Evolutionary conservation across 2,329 filamentous ascomycete genomes (phyloP), one percentile per base, ranked within the genome.

Genomic region (Tolypocladium capitatum): DNA sequence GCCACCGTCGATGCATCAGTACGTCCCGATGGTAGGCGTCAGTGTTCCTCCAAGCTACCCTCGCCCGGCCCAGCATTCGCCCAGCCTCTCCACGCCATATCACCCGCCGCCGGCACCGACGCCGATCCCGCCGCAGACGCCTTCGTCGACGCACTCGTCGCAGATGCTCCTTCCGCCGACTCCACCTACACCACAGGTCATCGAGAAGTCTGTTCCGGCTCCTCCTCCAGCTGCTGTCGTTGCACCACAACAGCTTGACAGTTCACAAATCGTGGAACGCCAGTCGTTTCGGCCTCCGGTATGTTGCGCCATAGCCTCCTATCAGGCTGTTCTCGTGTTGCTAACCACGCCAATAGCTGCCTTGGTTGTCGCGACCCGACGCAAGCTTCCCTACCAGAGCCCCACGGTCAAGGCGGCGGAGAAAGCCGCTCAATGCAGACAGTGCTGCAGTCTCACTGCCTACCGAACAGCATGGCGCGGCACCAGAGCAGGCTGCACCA

Each of bases 1-100:
- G 48, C 70, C 73, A 31, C 71, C 71, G 41, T 58, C 69, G n/a
- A 72, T 78, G 63, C 75, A 71, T 52, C 74, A 73, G 49, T 80
- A 75, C 56, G 68, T 70, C 36, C 73, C 73, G 43, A 71, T 77
- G 63, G 68, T 69, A n/a, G 72, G 67, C 45, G 64, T 69, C 48
- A 69, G 60, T 59, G 56, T 68, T 33, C 65, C 67, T 33, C 60
- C 72, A 62, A 64, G 59, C 66, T 78, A 76, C 60, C 57, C 72
- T 46, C 69, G 71, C 40, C 68, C 71, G 58, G 64, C 56, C 66
- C 70, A 75, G 48, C 68, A 69, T 31, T 76, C 75, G 46, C 74
- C 76, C n/a, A 70, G 66, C 44, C 63, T 77, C 61, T 70, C 75
- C 47, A 72, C 79, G 48, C 67, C 81, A 52, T 73, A 80, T 66